Percentiles rank a stretch among this genome's conserved stretches.
Conservation (phyloP, 1,139 yeast genomes). For the Kodamaea sp. region DNA sequence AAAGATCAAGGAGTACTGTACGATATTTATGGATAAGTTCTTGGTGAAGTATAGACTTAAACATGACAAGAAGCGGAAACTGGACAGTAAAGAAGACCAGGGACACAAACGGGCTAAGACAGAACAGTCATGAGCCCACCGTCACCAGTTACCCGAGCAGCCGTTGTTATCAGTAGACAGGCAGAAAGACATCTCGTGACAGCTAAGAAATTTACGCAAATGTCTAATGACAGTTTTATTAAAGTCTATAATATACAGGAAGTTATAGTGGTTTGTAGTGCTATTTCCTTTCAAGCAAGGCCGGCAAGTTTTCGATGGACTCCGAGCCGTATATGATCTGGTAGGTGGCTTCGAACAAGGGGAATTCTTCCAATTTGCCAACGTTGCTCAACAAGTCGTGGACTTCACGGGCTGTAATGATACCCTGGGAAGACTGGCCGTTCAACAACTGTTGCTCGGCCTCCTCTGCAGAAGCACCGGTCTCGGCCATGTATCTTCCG, state of each 20-base stretch:
- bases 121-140: background rate
- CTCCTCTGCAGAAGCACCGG: constrained; percentile 43
- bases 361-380: constrained; percentile 37
- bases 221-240: no score
- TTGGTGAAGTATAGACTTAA: constrained; percentile 52
- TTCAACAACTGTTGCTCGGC: constrained; percentile 49
- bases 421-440: constrained; percentile 54
- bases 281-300: constrained; percentile 29
- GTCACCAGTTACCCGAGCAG: no score
- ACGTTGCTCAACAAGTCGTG: constrained; percentile 45
- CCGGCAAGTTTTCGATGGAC: constrained; percentile 45
- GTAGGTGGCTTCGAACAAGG: constrained; percentile 51
- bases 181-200: no score
- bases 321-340: constrained; percentile 46
- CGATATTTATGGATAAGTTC: constrained; percentile 74
- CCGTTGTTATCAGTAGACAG: no score
- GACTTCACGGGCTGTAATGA: constrained; percentile 49
- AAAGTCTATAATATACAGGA: background rate
- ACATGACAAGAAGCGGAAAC: constrained; percentile 17
- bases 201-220: no score
- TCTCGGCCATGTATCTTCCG: constrained; percentile 49
- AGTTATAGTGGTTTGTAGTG: no score
- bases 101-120: constrained; percentile 5
- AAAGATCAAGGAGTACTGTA: constrained; percentile 67
- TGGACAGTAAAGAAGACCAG: constrained; percentile 5